These are phyloP conservation scores for Exophiala alcalophila DNA, from an alignment of 2,329 filamentous ascomycete genomes.

Conservation along the genomic window DNA sequence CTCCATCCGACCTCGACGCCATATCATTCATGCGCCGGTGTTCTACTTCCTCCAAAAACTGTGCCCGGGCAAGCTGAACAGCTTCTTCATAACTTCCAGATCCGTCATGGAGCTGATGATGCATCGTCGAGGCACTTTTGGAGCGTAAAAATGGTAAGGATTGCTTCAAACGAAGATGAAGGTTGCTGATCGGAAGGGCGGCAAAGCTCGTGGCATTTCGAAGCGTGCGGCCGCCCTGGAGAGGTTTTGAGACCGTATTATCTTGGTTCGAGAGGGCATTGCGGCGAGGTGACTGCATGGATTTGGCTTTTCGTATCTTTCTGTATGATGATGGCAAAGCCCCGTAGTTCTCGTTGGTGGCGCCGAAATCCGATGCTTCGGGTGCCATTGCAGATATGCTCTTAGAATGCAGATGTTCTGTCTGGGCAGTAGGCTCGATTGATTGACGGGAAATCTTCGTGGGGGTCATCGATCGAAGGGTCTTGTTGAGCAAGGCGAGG, in stretches of 20 bases:
- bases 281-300: conserved; percentile 44
- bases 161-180: conserved; percentile 35
- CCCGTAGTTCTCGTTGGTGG: conserved; percentile 31
- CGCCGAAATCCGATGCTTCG: background rate
- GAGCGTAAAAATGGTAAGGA: conserved; percentile 42
- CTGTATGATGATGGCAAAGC: conserved; percentile 48
- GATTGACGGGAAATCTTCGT: conserved; percentile 3
- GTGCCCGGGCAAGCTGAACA: conserved; percentile 41
- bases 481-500: conserved; percentile 6
- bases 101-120: conserved; percentile 25
- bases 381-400: background rate
- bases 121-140: conserved; percentile 31
- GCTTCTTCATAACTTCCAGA: conserved; percentile 36
- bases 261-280: background rate
- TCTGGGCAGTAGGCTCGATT: background rate
- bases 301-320: conserved; percentile 46
- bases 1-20: conserved; percentile 17
- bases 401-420: background rate
- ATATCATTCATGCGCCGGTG: conserved; percentile 26
- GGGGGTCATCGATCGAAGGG: background rate
- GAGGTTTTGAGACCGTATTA: conserved; percentile 13
- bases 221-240: conserved; percentile 9
- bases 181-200: conserved; percentile 11
- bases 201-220: conserved; percentile 15
- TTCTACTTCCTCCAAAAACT: conserved; percentile 36